These are phyloP conservation scores for Alternaria sp. DNA, from an alignment of 2,329 filamentous ascomycete genomes.

Conservation along the genomic window DNA sequence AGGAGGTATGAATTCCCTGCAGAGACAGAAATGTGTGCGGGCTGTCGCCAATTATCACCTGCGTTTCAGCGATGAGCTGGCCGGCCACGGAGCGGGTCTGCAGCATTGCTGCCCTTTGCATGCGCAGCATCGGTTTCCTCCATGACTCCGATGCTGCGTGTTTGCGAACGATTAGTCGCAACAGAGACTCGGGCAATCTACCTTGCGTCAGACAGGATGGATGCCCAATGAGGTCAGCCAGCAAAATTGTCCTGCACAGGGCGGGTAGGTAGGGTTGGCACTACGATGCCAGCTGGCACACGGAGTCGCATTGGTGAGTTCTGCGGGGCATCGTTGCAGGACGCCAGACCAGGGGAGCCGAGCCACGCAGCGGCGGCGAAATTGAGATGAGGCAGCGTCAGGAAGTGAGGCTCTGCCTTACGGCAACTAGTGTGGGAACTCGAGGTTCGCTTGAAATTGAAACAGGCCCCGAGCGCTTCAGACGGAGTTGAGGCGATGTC, in stretches of 20 bases:
- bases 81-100: constrained; percentile 46
- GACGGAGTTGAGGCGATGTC: constrained; percentile 16
- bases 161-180: constrained; percentile 46
- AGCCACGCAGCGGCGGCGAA: constrained; percentile 32
- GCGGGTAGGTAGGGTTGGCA: constrained; percentile 44
- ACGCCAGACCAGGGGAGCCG: constrained; percentile 26
- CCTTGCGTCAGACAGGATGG: constrained; percentile 41
- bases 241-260: constrained; percentile 44
- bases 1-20: constrained; percentile 45
- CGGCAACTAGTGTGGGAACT: constrained; percentile 5
- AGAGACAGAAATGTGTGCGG: constrained; percentile 35
- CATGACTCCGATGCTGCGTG: constrained; percentile 41
- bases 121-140: constrained; percentile 41
- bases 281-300: constrained; percentile 41
- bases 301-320: constrained; percentile 34
- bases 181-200: constrained; percentile 45
- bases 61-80: constrained; percentile 45
- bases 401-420: constrained; percentile 33
- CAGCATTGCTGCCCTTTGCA: constrained; percentile 39
- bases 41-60: constrained; percentile 46
- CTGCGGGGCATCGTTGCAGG: constrained; percentile 39
- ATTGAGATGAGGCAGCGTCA: constrained; percentile 18
- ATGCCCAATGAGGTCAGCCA: constrained; percentile 38
- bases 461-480: constrained; percentile 11
- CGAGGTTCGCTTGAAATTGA: constrained; percentile 9